These are phyloP conservation scores for Xylaria sp. DNA, from an alignment of 2,329 filamentous ascomycete genomes.

Conservation along the genomic window DNA sequence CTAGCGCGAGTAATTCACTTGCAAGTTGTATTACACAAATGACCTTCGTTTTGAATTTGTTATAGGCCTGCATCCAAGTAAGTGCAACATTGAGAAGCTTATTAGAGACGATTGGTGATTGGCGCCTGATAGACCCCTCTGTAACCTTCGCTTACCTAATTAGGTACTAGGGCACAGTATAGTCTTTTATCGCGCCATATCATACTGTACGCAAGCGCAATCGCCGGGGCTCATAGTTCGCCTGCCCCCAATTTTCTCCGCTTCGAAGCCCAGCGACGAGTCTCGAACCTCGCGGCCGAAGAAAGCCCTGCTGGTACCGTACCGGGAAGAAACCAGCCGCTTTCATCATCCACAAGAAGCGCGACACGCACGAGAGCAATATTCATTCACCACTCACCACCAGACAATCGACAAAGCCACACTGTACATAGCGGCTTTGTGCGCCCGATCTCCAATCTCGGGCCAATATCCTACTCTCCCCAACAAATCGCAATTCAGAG, in stretches of 20 bases:
- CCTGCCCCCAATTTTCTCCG: conserved; percentile 36
- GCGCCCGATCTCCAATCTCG: background rate
- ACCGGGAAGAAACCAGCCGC: conserved; percentile 40
- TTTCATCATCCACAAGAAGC: conserved; percentile 47
- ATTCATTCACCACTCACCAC: conserved; percentile 18
- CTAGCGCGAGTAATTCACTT: no score
- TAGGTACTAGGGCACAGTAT: no score
- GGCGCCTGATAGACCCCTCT: background rate
- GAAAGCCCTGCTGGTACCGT: conserved; percentile 29
- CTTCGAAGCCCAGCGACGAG: conserved; percentile 36
- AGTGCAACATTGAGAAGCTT: no score
- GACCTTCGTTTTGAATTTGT: no score
- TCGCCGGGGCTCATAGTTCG: background rate
- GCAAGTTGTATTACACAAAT: no score
- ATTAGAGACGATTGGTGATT: background rate
- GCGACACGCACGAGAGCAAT: conserved; percentile 31
- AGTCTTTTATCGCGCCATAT: background rate
- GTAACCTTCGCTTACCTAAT: no score
- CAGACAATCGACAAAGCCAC: background rate
- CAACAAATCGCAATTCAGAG: conserved; percentile 22
- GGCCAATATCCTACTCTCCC: background rate
- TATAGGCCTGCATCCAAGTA: no score
- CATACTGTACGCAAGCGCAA: background rate
- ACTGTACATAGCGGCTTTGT: conserved; percentile 25
- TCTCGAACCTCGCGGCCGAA: conserved; percentile 35